Evolutionary conservation across 2,329 filamentous ascomycete genomes (phyloP), one percentile per base, ranked within the genome.

Genomic region (Colletotrichum simmondsii): DNA sequence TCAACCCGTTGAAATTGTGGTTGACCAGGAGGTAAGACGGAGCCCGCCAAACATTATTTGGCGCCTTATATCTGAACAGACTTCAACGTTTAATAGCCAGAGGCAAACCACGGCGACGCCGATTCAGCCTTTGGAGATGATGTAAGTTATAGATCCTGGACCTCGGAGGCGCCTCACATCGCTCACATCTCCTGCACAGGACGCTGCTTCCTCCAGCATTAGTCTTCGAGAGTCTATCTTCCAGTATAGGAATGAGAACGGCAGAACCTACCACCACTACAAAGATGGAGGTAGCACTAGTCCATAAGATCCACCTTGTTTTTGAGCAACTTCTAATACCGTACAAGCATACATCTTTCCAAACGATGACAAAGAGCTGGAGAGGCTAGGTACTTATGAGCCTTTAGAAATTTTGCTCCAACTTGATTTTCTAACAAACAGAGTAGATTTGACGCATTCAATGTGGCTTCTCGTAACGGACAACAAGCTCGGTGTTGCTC

Each of bases 401-500:
- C 42, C 30, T 10, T 7, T 30, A 30, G 7, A 32, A 8, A 32
- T 2, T 30, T 30, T 30, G 28, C 28, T 30, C 7, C 28, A 30
- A 30, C 4, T 30, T 30, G 5, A 4, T 30, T 30, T 30, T 5
- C 7, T 30, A 10, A 8, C 53, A 19, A 52, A 37, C 16, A 6
- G 5, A 7, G 30, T 14, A 78, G 81, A 84, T 62, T 71, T 84
- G 0, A 80, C 83, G 69, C 83, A 84, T 54, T 77, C 82, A n/a
- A 71, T 83, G 0, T 81, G 80, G 59, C 65, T 75, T 0, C 75
- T 83, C 3, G 82, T 80, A 0, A 76, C 80, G 3, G 76, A 79
- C 0, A 77, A 78, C 11, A 80, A 79, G 30, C 75, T 83, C 0
- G 80, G 75, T 22, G 52, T 78, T 0, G 76, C 75, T 0, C 83